Percentiles rank a stretch among this genome's conserved stretches.
Evolutionary conservation across 352 stramenopile species (phyloP).

Genomic region (Phytophthora nicotianae): DNA sequence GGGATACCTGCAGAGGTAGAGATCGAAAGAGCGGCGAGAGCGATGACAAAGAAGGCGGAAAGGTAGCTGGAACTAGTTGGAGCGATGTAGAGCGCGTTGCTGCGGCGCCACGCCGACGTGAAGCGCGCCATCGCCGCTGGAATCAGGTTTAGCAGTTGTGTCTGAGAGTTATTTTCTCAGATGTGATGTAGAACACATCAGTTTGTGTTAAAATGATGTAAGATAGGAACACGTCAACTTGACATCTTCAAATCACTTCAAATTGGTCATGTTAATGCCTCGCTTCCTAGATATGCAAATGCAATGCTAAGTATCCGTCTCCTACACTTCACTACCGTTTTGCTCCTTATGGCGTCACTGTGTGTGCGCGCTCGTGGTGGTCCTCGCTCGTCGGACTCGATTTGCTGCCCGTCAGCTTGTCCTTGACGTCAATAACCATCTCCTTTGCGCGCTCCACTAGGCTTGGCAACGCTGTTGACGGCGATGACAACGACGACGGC

Average conservation of each 20-base stretch:
- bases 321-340: not conserved
- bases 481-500: conserved; percentile 10
- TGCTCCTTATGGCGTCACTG: conserved; percentile 1
- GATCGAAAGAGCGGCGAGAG: conserved; percentile 1
- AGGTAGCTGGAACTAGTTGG: not conserved
- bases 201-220: not conserved
- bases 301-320: not conserved
- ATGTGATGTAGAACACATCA: not conserved
- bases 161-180: conserved; percentile 12
- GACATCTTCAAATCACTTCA: conserved; percentile 13
- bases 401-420: conserved; percentile 28
- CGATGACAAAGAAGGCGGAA: not conserved
- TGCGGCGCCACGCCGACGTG: not conserved
- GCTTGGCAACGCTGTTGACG: conserved; percentile 9
- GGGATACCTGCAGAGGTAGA: not conserved
- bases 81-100: not conserved
- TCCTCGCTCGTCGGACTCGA: conserved; percentile 9
- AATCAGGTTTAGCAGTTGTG: conserved; percentile 13
- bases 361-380: conserved; percentile 5
- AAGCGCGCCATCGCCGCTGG: conserved; percentile 12
- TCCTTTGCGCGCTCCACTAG: conserved; percentile 31
- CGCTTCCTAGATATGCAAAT: not conserved
- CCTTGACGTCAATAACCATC: conserved; percentile 23
- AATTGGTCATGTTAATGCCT: not conserved
- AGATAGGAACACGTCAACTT: no score